Base-by-base conservation (phyloP, 192 early-diverging fungal genomes). In the Haplosporangium gracile region DNA sequence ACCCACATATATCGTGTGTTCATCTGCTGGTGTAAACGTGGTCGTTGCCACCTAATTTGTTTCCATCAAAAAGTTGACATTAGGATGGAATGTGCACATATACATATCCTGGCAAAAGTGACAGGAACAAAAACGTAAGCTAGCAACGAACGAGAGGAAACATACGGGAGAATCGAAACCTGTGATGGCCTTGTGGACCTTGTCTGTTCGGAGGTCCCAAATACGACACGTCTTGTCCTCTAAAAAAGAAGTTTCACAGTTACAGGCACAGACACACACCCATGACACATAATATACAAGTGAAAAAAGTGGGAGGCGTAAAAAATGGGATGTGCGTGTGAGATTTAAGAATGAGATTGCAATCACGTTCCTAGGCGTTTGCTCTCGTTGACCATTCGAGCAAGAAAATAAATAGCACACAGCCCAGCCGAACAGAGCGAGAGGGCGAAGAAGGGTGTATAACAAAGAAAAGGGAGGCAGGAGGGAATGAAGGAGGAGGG, bases 191-290 rank as follows among this genome's bases (percentile, higher is more conserved):
- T 86, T 86, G 68, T 86, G 79, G 22, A 86, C 84, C 49, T 75
- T 86, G 38, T 76, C 42, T 26, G 84, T 74, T 26, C 84, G 74
- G n/a, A 86, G 24, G 43, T 86, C 84, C 84, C 84, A 86, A 72
- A 86, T 86, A 36, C 84, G 78, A 77, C 84, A 86, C 26, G 84
- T 81, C 69, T 75, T 86, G 65, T 86, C 84, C 79, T 86, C 84
- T 86, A 73, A 36, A 15, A 77, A 77, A 24, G 49, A 45, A 16
- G 15, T 20, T 20, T 24, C 26, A 57, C n/a, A 16, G 68, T 20
- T 43, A 70, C 16, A 51, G 47, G 20, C 15, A 49, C 47, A 43
- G 43, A 5, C 49, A 51, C 49, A 51, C 18, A 51, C 15, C 18
- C 49, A 18, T 51, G 49, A 51, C 5, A 51, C 20, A 51, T 22